These are phyloP conservation scores for Crithidia mellificae DNA, from an alignment of 208 protist species.

Conservation along the genomic window DNA sequence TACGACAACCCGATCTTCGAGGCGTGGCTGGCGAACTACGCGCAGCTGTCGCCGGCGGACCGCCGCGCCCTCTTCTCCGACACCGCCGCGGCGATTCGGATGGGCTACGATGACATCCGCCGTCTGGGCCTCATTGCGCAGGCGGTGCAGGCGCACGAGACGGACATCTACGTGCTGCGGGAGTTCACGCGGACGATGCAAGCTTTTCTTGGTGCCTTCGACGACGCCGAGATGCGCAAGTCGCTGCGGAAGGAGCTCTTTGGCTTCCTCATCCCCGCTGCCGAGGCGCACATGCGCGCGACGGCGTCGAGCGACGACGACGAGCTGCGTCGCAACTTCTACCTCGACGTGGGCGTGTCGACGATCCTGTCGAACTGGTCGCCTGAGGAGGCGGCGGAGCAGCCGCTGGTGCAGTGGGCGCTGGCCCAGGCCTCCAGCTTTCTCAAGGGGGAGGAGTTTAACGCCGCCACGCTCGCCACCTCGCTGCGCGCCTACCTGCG, in stretches of 20 bases:
- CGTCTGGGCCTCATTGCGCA: slow-evolving; percentile 46
- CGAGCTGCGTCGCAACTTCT: slow-evolving; percentile 40
- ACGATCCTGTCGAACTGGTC: slow-evolving; percentile 26
- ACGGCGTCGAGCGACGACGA: slow-evolving; percentile 24
- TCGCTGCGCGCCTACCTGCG: slow-evolving; percentile 56
- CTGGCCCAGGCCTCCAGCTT: slow-evolving; percentile 56
- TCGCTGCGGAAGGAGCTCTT: slow-evolving; percentile 33
- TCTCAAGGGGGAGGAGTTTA: slow-evolving; percentile 38
- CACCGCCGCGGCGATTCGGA: slow-evolving; percentile 66
- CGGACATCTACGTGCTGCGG: slow-evolving; percentile 52
- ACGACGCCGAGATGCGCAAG: slow-evolving; percentile 36
- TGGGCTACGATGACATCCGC: slow-evolving; percentile 70
- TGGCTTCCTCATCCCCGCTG: slow-evolving; percentile 32
- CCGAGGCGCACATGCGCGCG: slow-evolving; percentile 22
- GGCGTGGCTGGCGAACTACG: slow-evolving; percentile 50
- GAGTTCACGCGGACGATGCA: slow-evolving; percentile 50
- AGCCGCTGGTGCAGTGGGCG: slow-evolving; percentile 61
- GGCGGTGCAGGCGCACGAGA: slow-evolving; percentile 49
- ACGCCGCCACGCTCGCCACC: slow-evolving; percentile 44
- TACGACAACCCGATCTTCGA: slow-evolving; percentile 75
- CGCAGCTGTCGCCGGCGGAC: slow-evolving; percentile 46
- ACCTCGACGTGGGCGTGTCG: slow-evolving; percentile 37
- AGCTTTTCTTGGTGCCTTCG: slow-evolving; percentile 43
- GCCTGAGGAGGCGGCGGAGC: slow-evolving; percentile 20
- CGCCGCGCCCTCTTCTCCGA: slow-evolving; percentile 72